A percentile compares a stretch with the other conserved stretches of the same genome.
These are phyloP conservation scores for Sanghuangporus baumii DNA, from an alignment of 1,284 basidiomycete species.

Conservation along the genomic window DNA sequence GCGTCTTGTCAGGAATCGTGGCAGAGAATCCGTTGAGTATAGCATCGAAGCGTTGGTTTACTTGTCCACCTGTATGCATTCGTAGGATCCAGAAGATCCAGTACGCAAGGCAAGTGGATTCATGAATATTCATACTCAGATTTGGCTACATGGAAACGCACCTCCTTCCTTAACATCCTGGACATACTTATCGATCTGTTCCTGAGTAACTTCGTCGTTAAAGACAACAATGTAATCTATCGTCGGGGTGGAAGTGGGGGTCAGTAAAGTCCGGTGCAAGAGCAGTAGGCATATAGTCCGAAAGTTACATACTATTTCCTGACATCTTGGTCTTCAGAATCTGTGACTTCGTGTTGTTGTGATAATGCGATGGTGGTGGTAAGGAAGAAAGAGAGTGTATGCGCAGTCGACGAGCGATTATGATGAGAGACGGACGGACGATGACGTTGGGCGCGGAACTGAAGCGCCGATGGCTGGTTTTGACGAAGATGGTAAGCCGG, in stretches of 20 bases:
- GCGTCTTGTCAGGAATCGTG: conserved; percentile 34
- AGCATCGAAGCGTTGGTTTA: conserved; percentile 35
- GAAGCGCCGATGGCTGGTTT: neutral
- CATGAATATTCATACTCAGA: neutral
- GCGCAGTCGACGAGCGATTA: neutral
- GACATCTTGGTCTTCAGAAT: conserved; percentile 1
- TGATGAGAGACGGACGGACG: neutral
- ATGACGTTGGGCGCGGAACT: neutral
- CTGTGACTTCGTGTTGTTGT: neutral
- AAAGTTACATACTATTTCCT: conserved; percentile 5
- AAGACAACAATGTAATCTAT: conserved; percentile 56
- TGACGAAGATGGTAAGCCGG: neutral
- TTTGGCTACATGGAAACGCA: conserved; percentile 15
- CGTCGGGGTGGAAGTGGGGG: neutral
- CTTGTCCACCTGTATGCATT: conserved; percentile 35
- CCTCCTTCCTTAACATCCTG: conserved; percentile 37
- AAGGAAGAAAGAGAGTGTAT: neutral
- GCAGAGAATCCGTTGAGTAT: conserved; percentile 51
- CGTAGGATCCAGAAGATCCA: neutral
- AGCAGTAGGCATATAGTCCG: neutral
- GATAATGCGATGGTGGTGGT: neutral
- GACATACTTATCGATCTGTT: conserved; percentile 39
- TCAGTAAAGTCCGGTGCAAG: neutral
- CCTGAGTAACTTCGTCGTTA: conserved; percentile 40
- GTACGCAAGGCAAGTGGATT: neutral